phyloP scores from a whole-genome alignment of 2,329 filamentous ascomycete species.

The Myriosclerotinia duriaeana region DNA sequence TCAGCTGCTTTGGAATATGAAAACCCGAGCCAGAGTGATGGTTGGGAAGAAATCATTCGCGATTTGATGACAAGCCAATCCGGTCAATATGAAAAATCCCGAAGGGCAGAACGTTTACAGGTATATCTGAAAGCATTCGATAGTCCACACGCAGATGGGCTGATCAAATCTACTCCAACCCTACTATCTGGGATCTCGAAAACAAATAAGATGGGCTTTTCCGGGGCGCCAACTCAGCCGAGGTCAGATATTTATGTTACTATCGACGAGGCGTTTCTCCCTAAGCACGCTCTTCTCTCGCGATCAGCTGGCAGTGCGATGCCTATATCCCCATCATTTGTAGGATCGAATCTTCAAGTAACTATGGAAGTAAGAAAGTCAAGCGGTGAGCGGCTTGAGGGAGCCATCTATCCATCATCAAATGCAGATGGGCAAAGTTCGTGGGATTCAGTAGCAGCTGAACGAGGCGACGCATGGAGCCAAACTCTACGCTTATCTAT shows the following conservation, averaged over 20 bases:
- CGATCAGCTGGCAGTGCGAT: constrained; percentile 72
- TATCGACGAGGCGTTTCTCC: constrained; percentile 73
- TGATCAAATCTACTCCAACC: constrained; percentile 86
- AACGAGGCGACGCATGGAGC: constrained; percentile 80
- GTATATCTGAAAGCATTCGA: constrained; percentile 77
- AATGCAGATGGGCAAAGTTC: constrained; percentile 76
- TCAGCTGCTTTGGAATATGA: constrained; percentile 57
- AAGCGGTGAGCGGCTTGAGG: constrained; percentile 78
- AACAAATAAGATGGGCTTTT: constrained; percentile 89
- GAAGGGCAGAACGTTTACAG: constrained; percentile 72
- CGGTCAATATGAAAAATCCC: constrained; percentile 73
- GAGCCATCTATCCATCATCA: constrained; percentile 83
- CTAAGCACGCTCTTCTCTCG: constrained; percentile 69
- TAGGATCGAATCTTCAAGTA: constrained; percentile 77
- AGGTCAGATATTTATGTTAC: constrained; percentile 96
- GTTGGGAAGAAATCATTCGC: constrained; percentile 71
- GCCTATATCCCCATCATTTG: constrained; percentile 60
- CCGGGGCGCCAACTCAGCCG: constrained; percentile 81
- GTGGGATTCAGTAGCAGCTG: constrained; percentile 81
- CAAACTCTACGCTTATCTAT: constrained; percentile 83
- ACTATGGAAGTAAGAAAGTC: constrained; percentile 83
- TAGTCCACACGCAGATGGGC: constrained; percentile 70
- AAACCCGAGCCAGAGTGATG: constrained; percentile 55
- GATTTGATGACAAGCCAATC: constrained; percentile 71
- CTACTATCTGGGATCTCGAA: constrained; percentile 76